Conservation (phyloP, 305 asterid species). For the Fraxinus sp. region DNA sequence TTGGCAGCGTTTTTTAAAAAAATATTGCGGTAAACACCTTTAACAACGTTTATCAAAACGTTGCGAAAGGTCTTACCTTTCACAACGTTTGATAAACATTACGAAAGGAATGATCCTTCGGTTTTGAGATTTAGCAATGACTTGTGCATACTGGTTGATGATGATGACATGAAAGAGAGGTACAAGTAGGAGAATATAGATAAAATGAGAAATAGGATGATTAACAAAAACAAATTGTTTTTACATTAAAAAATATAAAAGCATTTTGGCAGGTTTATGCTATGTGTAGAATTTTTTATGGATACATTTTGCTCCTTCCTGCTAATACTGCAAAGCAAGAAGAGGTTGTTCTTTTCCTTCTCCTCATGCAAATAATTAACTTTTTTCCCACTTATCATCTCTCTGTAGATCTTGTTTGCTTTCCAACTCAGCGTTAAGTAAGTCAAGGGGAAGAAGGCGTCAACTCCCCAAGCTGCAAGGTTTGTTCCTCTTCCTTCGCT, state of each 20-base stretch:
- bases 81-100: too few species aligned
- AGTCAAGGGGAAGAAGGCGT: not conserved
- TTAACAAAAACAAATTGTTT: not conserved
- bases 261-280: not conserved
- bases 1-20: too few species aligned
- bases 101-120: not conserved
- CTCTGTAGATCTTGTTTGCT: not conserved
- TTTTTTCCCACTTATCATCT: not conserved
- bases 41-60: too few species aligned
- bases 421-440: not conserved
- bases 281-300: not conserved
- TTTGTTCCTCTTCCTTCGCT: not conserved
- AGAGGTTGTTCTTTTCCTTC: not conserved
- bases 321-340: not conserved
- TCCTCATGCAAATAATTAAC: not conserved
- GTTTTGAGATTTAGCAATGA: not conserved
- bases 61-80: too few species aligned
- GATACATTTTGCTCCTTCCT: not conserved
- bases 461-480: not conserved
- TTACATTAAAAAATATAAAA: not conserved
- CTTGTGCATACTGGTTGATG: not conserved
- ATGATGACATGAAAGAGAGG: not conserved
- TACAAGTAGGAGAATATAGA: not conserved
- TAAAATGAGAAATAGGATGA: not conserved
- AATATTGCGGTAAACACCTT: too few species aligned